Base-by-base conservation (phyloP, 2,329 filamentous ascomycete genomes). In the Atkinsonella texensis region DNA sequence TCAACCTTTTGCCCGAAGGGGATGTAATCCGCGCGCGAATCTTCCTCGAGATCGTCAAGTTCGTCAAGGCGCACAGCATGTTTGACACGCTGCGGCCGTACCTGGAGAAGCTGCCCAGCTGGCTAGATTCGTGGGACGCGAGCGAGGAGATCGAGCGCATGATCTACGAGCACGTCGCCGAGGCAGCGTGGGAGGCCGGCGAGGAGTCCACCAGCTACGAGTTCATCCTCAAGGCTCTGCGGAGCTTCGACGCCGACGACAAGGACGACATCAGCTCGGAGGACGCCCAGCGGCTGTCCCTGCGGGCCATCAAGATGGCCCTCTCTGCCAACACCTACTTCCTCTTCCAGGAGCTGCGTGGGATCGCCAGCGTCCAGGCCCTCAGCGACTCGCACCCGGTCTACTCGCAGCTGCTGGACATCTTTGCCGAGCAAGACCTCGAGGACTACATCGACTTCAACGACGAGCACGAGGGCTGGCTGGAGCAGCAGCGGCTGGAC, bases 391-490 rank as follows among this genome's bases (percentile, higher is more conserved):
- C 87, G 49, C 87, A 96, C 65, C 80, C 87, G 54, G 77, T 86
- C 57, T 88, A 91, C 71, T 90, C 87, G 62, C 89, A 97, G 71
- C 81, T 98, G 39, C 85, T 98, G 52, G 90, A 96, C 63, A 88
- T 97, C 64, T 96, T 97, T 71, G 87, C 88, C 60, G 86, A 93
- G 63, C 90, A 97, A 70, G 86, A 90, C 60, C 82, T 96, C 51
- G 90, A 97, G 66, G 89, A 95, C 70, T 95, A 93, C 74, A 87
- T 89, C 68, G 90, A 95, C 71, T 97, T 97, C 75, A 83, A 88
- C 67, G 86, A 94, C 62, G 88, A 94, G 73, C 88, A 95, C 71
- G 80, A 87, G 57, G 86, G 84, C 56, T 95, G 89, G 73, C 73
- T 97, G 55, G 84, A 90, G 68, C 78, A 85, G 63, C 80, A 88